Conservation (phyloP, 1,139 yeast species). For the Yamadazyma pseudoaaseri region DNA sequence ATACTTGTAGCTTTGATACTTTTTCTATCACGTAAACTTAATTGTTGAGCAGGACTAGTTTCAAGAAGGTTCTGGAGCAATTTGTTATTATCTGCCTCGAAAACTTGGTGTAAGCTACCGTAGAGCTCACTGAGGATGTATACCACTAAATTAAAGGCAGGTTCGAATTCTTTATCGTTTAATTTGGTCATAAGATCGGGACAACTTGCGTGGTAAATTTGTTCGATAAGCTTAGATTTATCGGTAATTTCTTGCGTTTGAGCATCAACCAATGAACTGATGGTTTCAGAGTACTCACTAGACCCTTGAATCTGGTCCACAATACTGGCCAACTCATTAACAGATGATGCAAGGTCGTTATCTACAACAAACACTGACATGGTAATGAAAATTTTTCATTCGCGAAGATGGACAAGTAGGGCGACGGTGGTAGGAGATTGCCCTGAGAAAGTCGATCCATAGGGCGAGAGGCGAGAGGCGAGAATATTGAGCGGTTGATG, state of each 20-base stretch:
- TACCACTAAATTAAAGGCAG: slow-evolving; percentile 42
- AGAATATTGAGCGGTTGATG: too few relatives aligned
- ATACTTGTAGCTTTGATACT: slow-evolving; percentile 44
- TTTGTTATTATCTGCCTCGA: slow-evolving; percentile 17
- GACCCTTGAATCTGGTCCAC: slow-evolving; percentile 34
- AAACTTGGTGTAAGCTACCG: slow-evolving; percentile 26
- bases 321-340: slow-evolving; percentile 40
- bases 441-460: too few relatives aligned
- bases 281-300: slow-evolving; percentile 27
- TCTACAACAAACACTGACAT: slow-evolving; percentile 52
- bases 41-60: slow-evolving; percentile 37
- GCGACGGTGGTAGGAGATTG: too few relatives aligned
- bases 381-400: slow-evolving; percentile 7
- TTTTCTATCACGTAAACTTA: slow-evolving; percentile 48
- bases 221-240: slow-evolving; percentile 27
- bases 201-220: slow-evolving; percentile 26
- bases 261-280: slow-evolving; percentile 16
- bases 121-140: slow-evolving; percentile 35
- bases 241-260: slow-evolving; percentile 27
- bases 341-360: slow-evolving; percentile 42
- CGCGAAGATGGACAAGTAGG: not conserved
- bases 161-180: slow-evolving; percentile 46
- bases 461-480: not conserved
- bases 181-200: slow-evolving; percentile 31
- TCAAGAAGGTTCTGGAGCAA: slow-evolving; percentile 32